Evolutionary conservation across 108 stramenopile species (phyloP).

Genomic region (Seminavis robusta): DNA sequence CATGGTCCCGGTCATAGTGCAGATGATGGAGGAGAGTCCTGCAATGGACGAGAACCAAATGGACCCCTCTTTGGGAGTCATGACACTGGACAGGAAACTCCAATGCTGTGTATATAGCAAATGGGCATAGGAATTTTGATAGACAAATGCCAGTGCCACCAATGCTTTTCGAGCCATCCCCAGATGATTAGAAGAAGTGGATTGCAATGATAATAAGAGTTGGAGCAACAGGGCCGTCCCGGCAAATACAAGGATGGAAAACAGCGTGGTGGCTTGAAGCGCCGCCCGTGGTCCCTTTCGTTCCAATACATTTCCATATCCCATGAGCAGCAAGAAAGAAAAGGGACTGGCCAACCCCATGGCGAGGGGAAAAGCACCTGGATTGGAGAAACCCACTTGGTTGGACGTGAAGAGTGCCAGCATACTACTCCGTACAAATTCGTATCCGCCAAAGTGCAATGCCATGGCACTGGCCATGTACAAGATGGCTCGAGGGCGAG

Average conservation of each 20-base stretch:
- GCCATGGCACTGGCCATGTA: slow-evolving; percentile 66
- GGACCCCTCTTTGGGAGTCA: slow-evolving; percentile 68
- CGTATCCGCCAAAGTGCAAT: slow-evolving; percentile 79
- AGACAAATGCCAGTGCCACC: slow-evolving; percentile 55
- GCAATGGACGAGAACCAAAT: slow-evolving; percentile 73
- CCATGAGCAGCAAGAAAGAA: slow-evolving; percentile 53
- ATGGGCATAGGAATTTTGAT: slow-evolving; percentile 84
- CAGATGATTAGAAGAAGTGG: not conserved
- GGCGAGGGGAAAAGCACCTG: slow-evolving; percentile 76
- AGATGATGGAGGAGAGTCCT: slow-evolving; percentile 63
- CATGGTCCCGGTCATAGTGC: slow-evolving; percentile 54
- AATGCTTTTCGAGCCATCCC: slow-evolving; percentile 6
- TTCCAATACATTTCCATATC: slow-evolving; percentile 59
- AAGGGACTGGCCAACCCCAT: slow-evolving; percentile 73
- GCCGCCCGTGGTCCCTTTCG: slow-evolving; percentile 61
- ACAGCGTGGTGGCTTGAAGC: slow-evolving; percentile 45
- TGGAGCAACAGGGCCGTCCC: slow-evolving; percentile 17
- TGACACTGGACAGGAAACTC: slow-evolving; percentile 72
- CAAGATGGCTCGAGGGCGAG: too few relatives aligned
- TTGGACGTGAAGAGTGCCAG: slow-evolving; percentile 76
- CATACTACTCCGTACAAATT: slow-evolving; percentile 65
- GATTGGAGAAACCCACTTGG: slow-evolving; percentile 61
- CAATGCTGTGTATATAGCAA: slow-evolving; percentile 82
- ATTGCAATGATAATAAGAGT: not conserved
- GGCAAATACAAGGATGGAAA: slow-evolving; percentile 27